Base-by-base conservation (phyloP, 106 monocot species). In the Dendrobium catenatum region DNA sequence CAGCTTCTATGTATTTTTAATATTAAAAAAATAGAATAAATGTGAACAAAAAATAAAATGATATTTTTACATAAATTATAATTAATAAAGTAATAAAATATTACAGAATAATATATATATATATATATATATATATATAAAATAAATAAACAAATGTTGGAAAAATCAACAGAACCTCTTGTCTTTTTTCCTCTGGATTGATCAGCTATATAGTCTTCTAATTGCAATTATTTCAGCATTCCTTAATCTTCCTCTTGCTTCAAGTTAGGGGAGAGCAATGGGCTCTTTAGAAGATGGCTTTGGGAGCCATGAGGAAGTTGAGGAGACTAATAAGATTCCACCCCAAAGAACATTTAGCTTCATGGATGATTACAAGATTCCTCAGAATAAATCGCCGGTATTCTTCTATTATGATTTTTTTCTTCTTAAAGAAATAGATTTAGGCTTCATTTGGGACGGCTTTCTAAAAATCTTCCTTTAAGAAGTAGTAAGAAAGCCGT, bases 361-460 rank as follows among this genome's bases (percentile, higher is more conserved):
- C 76, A 42, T 47, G 4, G 49, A 76, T 5, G 49, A 49, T 24
- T 79, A 79, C 10, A 68, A 64, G 66, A 24, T 79, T 66, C 79
- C 79, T 67, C 79, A 9, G 1, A 46, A 67, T 41, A 59, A 44
- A 79, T 20, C 79, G 5, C 1, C 42, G 44, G 79, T 79, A 79
- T 13, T n/a, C 8, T 19, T 74, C 13, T 3, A 13, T 72, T 72
- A 24, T 37, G 37, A 37, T 37, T 37, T 37, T 37, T 37, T 3
- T 37, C 3, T 37, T 37, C 37, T 37, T 37, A 2, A 37, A 37
- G 37, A 37, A 37, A 37, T 37, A 37, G 0, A 37, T 37, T 37
- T 37, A 37, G 37, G 37, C 3, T 31, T 31, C 0, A 1, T 31
- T 31, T 31, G 31, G 31, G 31, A 31, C 31, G 31, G 31, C 1